These are phyloP conservation scores for Cladosporium sp. DNA, from an alignment of 2,329 filamentous ascomycete species.

Conservation along the genomic window DNA sequence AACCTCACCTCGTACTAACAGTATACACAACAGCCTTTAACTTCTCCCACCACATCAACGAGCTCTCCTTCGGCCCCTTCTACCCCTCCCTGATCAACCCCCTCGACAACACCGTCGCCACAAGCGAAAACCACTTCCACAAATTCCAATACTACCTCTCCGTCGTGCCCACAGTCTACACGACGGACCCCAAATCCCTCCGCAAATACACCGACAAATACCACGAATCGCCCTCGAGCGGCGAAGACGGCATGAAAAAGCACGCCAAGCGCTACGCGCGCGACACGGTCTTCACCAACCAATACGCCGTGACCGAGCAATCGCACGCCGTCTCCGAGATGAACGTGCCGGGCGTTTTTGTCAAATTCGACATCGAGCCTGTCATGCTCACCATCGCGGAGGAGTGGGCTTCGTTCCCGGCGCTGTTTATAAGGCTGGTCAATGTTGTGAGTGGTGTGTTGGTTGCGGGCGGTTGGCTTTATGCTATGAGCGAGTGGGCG, in stretches of 20 bases:
- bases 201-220: conserved; percentile 30
- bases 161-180: conserved; percentile 92
- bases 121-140: conserved; percentile 74
- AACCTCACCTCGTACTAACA: background rate
- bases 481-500: conserved; percentile 76
- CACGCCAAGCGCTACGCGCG: conserved; percentile 35
- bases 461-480: conserved; percentile 91
- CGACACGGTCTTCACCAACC: conserved; percentile 81
- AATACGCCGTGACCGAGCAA: conserved; percentile 96
- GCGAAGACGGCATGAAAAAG: conserved; percentile 30
- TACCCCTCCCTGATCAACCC: conserved; percentile 93
- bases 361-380: conserved; percentile 99
- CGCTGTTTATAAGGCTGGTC: conserved; percentile 74
- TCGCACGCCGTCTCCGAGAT: conserved; percentile 64
- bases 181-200: conserved; percentile 42
- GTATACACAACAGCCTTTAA: conserved; percentile 66
- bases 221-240: conserved; percentile 39
- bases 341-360: conserved; percentile 82
- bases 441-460: conserved; percentile 89
- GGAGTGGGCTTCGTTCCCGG: conserved; percentile 68
- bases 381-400: conserved; percentile 84
- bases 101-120: conserved; percentile 82
- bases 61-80: conserved; percentile 95
- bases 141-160: conserved; percentile 98
- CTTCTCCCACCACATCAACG: conserved; percentile 94